Conservation (phyloP, 257 asterid species). For the Cordia subcordata region DNA sequence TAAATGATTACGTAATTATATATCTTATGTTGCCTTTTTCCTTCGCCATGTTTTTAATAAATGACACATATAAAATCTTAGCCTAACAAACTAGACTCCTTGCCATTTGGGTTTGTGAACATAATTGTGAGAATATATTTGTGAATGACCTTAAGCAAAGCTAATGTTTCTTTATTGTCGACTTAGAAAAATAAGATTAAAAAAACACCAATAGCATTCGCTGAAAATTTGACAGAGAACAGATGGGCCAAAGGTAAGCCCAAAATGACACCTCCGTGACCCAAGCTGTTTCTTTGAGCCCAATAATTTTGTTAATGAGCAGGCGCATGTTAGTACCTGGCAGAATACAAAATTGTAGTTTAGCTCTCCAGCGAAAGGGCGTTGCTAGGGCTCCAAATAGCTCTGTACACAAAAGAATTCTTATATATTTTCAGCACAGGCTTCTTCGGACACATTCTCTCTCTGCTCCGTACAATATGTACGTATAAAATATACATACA, state of each 20-base stretch:
- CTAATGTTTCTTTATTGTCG: too few relatives aligned
- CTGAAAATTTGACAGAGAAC: background rate
- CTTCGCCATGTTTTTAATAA: too few relatives aligned
- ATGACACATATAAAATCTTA: too few relatives aligned
- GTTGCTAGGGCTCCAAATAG: constrained; percentile 14
- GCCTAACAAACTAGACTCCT: too few relatives aligned
- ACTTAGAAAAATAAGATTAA: too few relatives aligned
- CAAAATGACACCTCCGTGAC: background rate
- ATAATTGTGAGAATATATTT: too few relatives aligned
- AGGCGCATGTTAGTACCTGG: constrained; percentile 9
- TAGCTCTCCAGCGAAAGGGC: background rate
- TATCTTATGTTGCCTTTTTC: too few relatives aligned
- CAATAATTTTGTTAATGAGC: background rate
- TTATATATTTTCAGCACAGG: too few relatives aligned
- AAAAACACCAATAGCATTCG: too few relatives aligned
- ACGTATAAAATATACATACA: background rate
- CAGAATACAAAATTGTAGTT: background rate
- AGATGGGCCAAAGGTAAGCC: background rate
- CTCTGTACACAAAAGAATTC: background rate
- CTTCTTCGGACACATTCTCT: background rate
- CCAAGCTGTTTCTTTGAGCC: background rate
- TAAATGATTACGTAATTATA: too few relatives aligned
- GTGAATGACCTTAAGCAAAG: too few relatives aligned
- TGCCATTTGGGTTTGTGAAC: too few relatives aligned
- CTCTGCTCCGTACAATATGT: constrained; percentile 2